These are phyloP conservation scores for Leishmania tropica DNA, from an alignment of 208 protist species.

Conservation along the genomic window DNA sequence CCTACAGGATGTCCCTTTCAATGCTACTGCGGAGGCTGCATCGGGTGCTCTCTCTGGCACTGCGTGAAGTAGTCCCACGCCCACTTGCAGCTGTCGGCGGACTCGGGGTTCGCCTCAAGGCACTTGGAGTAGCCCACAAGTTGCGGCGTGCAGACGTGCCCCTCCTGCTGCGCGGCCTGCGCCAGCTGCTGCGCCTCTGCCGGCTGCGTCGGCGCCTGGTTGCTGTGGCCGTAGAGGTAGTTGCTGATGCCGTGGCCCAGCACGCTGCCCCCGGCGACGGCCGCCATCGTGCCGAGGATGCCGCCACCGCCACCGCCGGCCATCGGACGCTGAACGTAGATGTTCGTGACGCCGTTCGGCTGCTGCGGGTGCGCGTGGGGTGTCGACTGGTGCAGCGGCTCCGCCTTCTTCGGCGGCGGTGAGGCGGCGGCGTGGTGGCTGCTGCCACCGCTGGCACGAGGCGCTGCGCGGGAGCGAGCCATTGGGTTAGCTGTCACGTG, in stretches of 20 bases:
- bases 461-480: conserved; percentile 64
- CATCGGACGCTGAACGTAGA: conserved; percentile 68
- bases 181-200: conserved; percentile 85
- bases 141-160: conserved; percentile 67
- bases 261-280: conserved; percentile 81
- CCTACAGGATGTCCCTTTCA: background rate
- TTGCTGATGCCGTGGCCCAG: conserved; percentile 89
- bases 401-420: conserved; percentile 26
- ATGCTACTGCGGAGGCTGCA: conserved; percentile 4
- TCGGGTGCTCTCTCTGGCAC: conserved; percentile 57
- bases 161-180: conserved; percentile 56
- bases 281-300: conserved; percentile 84
- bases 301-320: conserved; percentile 57
- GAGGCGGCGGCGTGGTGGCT: conserved; percentile 10
- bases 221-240: conserved; percentile 76
- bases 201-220: conserved; percentile 74
- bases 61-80: conserved; percentile 89
- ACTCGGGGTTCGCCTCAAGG: conserved; percentile 69
- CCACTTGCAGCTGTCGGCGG: conserved; percentile 80
- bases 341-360: conserved; percentile 67
- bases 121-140: conserved; percentile 84
- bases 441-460: conserved; percentile 25
- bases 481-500: conserved; percentile 26
- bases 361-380: conserved; percentile 26
- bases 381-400: conserved; percentile 24